Conservation (phyloP, 2,329 filamentous ascomycete genomes). For the Diaporthe ilicicola region DNA sequence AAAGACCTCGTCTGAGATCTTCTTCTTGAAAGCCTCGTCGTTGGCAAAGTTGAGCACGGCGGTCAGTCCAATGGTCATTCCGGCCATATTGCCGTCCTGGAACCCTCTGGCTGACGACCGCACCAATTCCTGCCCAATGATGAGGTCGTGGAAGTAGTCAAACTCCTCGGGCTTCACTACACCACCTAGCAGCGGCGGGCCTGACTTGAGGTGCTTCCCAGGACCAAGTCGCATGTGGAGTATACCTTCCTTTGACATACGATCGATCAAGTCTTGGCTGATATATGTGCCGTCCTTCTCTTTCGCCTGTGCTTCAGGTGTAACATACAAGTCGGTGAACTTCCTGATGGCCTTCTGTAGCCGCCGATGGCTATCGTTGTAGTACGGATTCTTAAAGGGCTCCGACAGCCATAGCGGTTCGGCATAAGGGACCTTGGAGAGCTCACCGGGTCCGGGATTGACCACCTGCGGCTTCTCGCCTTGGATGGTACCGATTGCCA, state of each 20-base stretch:
- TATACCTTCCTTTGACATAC: slow-evolving; percentile 77
- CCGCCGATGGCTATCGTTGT: slow-evolving; percentile 75
- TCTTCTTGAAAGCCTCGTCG: slow-evolving; percentile 71
- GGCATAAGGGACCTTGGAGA: slow-evolving; percentile 82
- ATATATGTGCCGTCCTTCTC: slow-evolving; percentile 79
- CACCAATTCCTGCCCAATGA: slow-evolving; percentile 77
- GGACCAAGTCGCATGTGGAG: slow-evolving; percentile 86
- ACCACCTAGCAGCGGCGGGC: slow-evolving; percentile 71
- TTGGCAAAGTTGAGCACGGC: slow-evolving; percentile 81
- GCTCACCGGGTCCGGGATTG: slow-evolving; percentile 72
- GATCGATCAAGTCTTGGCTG: slow-evolving; percentile 76
- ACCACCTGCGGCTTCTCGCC: slow-evolving; percentile 81
- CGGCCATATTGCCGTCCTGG: slow-evolving; percentile 86
- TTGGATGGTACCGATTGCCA: slow-evolving; percentile 78
- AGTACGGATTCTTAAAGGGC: slow-evolving; percentile 82
- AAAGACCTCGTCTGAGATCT: slow-evolving; percentile 76
- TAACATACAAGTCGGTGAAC: slow-evolving; percentile 77
- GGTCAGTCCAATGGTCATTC: slow-evolving; percentile 84
- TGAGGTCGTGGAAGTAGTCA: slow-evolving; percentile 86
- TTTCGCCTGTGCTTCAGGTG: slow-evolving; percentile 78
- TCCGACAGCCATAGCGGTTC: slow-evolving; percentile 86
- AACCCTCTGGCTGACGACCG: slow-evolving; percentile 80
- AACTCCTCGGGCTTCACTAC: slow-evolving; percentile 81
- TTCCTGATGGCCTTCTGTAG: slow-evolving; percentile 75
- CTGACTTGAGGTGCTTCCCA: slow-evolving; percentile 76